phyloP scores from a whole-genome alignment of 1,139 yeast genomes.

The Geotrichum citri-aurantii region DNA sequence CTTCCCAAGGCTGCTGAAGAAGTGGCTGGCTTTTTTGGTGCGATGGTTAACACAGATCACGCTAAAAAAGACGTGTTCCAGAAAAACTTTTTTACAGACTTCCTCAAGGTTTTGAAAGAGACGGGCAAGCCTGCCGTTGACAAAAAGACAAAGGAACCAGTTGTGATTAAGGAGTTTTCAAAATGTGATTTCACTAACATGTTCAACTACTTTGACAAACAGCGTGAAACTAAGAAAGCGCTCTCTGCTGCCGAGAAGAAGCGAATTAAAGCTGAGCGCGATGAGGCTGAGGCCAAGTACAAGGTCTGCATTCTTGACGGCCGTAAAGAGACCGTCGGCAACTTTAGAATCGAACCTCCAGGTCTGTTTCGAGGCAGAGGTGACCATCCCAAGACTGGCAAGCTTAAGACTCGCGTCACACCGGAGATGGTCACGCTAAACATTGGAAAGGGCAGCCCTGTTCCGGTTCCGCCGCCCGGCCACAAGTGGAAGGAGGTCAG shows the following conservation, averaged over 20 bases:
- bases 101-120: slow-evolving; percentile 60
- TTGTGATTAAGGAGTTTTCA: slow-evolving; percentile 52
- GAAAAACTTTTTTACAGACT: slow-evolving; percentile 80
- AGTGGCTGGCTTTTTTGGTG: slow-evolving; percentile 93
- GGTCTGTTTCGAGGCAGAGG: slow-evolving; percentile 96
- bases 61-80: slow-evolving; percentile 82
- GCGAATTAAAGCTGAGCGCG: slow-evolving; percentile 62
- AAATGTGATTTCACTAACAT: slow-evolving; percentile 78
- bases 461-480: slow-evolving; percentile 83
- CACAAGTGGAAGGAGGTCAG: slow-evolving; percentile 86
- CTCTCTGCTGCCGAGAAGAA: slow-evolving; percentile 70
- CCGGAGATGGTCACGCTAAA: slow-evolving; percentile 90
- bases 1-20: slow-evolving; percentile 85
- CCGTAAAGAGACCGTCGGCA: slow-evolving; percentile 86
- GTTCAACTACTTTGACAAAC: slow-evolving; percentile 61
- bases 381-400: slow-evolving; percentile 94
- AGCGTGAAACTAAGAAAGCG: slow-evolving; percentile 66
- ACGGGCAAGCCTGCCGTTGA: slow-evolving; percentile 51
- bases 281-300: slow-evolving; percentile 70
- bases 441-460: slow-evolving; percentile 61
- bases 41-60: slow-evolving; percentile 83
- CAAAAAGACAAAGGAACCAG: slow-evolving; percentile 33
- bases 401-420: slow-evolving; percentile 57
- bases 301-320: slow-evolving; percentile 81
- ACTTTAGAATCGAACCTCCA: slow-evolving; percentile 93